Evolutionary conservation across 345 rosid species (phyloP).

Genomic region (Rhodomyrtus tomentosa): DNA sequence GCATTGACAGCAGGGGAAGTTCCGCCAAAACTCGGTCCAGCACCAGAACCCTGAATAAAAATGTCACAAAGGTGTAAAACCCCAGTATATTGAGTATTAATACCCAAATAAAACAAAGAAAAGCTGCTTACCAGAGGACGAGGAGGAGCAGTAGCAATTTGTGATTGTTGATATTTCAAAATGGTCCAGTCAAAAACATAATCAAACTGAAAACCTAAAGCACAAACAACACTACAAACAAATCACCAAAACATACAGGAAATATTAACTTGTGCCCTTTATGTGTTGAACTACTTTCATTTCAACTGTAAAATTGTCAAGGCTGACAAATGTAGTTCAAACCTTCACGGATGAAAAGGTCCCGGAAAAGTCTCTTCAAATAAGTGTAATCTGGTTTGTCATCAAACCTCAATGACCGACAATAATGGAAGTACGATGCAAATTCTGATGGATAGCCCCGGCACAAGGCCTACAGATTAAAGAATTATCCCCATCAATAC

Average conservation of each 20-base stretch:
- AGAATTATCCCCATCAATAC: neutral
- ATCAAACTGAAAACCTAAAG: constrained; percentile 78
- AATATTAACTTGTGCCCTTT: neutral
- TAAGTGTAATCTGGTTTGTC: constrained; percentile 90
- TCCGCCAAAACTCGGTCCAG: constrained; percentile 68
- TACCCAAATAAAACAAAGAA: neutral
- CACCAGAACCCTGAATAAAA: constrained; percentile 46
- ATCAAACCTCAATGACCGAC: constrained; percentile 78
- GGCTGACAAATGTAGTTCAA: neutral
- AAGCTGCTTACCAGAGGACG: constrained; percentile 39
- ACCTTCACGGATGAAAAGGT: constrained; percentile 94
- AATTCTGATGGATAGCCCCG: constrained; percentile 89
- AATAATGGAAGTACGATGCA: constrained; percentile 84
- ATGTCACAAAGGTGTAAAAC: neutral
- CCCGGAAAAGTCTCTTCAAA: constrained; percentile 80
- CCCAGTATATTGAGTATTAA: neutral
- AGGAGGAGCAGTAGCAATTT: constrained; percentile 42
- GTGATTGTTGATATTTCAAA: constrained; percentile 82
- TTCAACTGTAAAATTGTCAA: neutral
- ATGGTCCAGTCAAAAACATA: constrained; percentile 94
- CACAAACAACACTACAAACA: neutral
- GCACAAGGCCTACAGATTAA: constrained; percentile 46
- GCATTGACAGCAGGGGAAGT: constrained; percentile 41
- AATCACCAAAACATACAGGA: neutral
- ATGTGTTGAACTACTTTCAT: neutral